Conservation (phyloP, 1,284 basidiomycete species). For the Ganoderma lingzhi region DNA sequence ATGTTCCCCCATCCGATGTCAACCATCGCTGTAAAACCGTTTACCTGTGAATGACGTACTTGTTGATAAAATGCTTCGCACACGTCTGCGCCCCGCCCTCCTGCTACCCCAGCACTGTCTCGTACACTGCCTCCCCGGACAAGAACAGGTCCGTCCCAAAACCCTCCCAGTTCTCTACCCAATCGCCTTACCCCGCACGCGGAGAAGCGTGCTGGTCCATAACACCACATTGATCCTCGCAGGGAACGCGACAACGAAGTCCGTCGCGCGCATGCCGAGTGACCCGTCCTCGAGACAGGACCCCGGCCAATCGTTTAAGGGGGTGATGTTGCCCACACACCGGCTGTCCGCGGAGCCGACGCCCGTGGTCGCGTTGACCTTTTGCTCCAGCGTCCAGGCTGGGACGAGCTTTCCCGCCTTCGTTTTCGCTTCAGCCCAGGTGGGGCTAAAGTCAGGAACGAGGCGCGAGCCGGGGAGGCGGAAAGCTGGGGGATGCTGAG, state of each 20-base stretch:
- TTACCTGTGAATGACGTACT: too few relatives aligned
- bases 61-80: constrained; percentile 81
- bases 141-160: constrained; percentile 84
- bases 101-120: constrained; percentile 82
- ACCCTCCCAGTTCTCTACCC: constrained; percentile 91
- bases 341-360: constrained; percentile 53
- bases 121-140: constrained; percentile 73
- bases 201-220: constrained; percentile 74
- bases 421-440: constrained; percentile 50
- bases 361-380: constrained; percentile 51
- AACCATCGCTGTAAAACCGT: too few relatives aligned
- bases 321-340: constrained; percentile 53
- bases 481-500: constrained; percentile 38
- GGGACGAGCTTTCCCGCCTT: constrained; percentile 48
- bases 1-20: too few relatives aligned
- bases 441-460: constrained; percentile 53
- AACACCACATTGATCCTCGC: constrained; percentile 66
- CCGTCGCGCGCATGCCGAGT: constrained; percentile 50
- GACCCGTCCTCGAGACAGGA: constrained; percentile 72
- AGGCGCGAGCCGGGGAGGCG: constrained; percentile 41
- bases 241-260: constrained; percentile 70
- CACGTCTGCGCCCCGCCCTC: constrained; percentile 76
- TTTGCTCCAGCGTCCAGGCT: constrained; percentile 48
- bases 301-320: constrained; percentile 56
- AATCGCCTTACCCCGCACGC: constrained; percentile 77